Base-by-base conservation (phyloP, 352 stramenopile genomes). In the Phytophthora litchii region DNA sequence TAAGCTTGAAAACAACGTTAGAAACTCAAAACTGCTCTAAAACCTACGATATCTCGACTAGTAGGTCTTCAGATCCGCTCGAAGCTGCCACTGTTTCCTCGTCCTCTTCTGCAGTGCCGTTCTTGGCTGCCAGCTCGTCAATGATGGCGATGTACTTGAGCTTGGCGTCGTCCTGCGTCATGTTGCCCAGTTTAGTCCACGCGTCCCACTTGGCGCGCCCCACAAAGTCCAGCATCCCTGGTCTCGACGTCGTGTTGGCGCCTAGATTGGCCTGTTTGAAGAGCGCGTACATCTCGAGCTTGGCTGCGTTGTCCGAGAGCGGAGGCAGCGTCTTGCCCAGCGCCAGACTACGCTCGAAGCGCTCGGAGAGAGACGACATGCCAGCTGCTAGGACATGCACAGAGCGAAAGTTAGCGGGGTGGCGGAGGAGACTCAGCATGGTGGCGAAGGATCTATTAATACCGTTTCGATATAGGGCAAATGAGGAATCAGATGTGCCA, bases 161-260 rank as follows among this genome's bases (percentile, higher is more conserved):
- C 64, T 78, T 89, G 38, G 86, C 86, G 10, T 92, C 82, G 20
- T 89, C 79, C 48, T 80, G 68, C 10, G 54, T 63, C 74, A 94
- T 79, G 53, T 88, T 67, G 32, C 83, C 79, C 23, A 93, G 81
- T 29, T 75, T 72, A 5, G 54, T 64, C 86, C 86, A 94, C 13
- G 86, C 83, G 64, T 92, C 86, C 81, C 86, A 93, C 61, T 93
- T 94, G 38, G 86, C 86, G 43, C 72, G 56, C 12, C 78, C 77
- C n/a, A 94, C 82, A 68, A 92, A 91, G 69, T 94, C 83, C 54
- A 94, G 74, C 76, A 93, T 88, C 14, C 83, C 80, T 0, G 86
- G 86, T 38, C 80, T 78, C n/a, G 63, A 36, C 10, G 80, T 82
- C n/a, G 72, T 72, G 69, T 86, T 89, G 47, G 76, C 72, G 54